Base-by-base conservation (phyloP, 1,284 basidiomycete species). In the Microbotryum lychnidis-dioicae region DNA sequence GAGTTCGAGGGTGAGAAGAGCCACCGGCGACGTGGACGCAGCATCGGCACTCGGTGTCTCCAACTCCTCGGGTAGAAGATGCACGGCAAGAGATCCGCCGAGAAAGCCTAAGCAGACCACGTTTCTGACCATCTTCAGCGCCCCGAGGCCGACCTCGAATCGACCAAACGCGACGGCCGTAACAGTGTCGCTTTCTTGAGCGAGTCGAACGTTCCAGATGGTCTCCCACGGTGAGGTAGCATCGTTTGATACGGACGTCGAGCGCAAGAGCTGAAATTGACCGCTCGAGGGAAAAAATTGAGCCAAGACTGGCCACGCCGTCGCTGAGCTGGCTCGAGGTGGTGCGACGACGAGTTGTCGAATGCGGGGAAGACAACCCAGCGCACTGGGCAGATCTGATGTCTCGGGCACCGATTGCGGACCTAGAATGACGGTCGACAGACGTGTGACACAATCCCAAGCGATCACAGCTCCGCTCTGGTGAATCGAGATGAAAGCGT, bases 31-130 rank as follows among this genome's bases (percentile, higher is more conserved):
- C 0, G 77, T 75, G 33, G 84, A 82, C 56, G 84, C 83, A 29
- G 87, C 72, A 49, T 83, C 76, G 59, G 79, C 76, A 42, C 89
- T 79, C 64, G 82, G 82, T 60, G 84, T 82, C 6, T 80, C 79
- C 5, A 82, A 82, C 8, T 75, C 68, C 7, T 77, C 80, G 37
- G 46, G 6, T 46, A 48, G 16, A 54, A 18, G 70, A 87, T 84
- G 86, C 85, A 88, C 16, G 90, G 71, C 0, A 84, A 84, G 27
- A 91, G 78, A 10, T 82, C 77, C 4, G 87, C 88, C 0, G 81
- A 80, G 49, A 82, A 79, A 82, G 20, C 89, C 72, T 66, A 89
- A 77, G 20, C 82, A 51, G 6, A 59, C 51, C 12, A 51, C 52
- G 8, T 47, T 45, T 27, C 51, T 51, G 18, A 47, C 42, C 6